Percentiles rank a stretch among this genome's conserved stretches.
Evolutionary conservation across 441 rosid genomes (phyloP).

Genomic region (Gossypium davidsonii): DNA sequence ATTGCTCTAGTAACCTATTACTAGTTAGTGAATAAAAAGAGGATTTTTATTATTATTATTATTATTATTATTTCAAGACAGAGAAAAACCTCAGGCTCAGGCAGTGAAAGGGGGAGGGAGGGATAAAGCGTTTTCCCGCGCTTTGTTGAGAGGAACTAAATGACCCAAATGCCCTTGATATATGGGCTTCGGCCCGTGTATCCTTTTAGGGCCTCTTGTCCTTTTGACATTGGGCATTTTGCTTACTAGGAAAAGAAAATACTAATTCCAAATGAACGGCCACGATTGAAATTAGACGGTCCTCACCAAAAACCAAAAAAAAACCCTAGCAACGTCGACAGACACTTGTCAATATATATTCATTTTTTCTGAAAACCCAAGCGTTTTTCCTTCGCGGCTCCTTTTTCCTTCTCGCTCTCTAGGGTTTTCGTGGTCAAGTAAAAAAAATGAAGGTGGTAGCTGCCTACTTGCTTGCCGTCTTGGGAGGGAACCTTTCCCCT

Average conservation of each 20-base stretch:
- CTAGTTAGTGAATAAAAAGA: not conserved
- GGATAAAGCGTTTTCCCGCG: constrained; percentile 10
- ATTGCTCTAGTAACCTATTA: not conserved
- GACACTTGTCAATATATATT: not conserved
- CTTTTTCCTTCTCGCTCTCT: not conserved
- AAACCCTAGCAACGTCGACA: not conserved
- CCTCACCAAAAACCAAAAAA: not conserved
- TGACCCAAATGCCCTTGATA: not conserved
- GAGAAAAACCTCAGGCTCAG: not conserved
- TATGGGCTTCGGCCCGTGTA: not conserved
- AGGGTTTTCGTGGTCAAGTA: not conserved
- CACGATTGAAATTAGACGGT: not conserved
- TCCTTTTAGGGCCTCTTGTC: not conserved
- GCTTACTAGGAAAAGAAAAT: not conserved
- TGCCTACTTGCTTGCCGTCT: constrained; percentile 71
- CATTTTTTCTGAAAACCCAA: not conserved
- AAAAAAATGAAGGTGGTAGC: constrained; percentile 31
- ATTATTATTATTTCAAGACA: not conserved
- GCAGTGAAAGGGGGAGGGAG: not conserved
- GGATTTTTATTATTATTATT: not conserved
- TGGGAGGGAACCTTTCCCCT: constrained; percentile 74
- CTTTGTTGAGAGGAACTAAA: not conserved
- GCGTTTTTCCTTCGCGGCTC: not conserved
- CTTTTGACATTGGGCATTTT: not conserved
- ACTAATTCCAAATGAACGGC: not conserved